Base-by-base conservation (phyloP, 108 stramenopile genomes). In the Pseudonitzschia multistriata region DNA sequence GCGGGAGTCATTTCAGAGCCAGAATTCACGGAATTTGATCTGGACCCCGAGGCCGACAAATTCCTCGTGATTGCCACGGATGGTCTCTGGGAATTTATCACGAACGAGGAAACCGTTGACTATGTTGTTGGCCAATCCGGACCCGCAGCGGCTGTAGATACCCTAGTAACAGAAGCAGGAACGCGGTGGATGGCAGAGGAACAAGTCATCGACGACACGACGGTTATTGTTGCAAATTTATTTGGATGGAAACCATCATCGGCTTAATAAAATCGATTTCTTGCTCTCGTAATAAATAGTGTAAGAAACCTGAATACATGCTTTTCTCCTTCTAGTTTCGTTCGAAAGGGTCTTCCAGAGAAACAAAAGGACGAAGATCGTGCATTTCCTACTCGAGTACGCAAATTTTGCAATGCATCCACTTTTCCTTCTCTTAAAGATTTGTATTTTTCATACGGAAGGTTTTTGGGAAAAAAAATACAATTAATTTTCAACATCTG, bases 201-300 rank as follows among this genome's bases (percentile, higher is more conserved):
- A 72, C 95, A 95, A 65, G 98, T 99, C 42, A 96, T 99, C 74
- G 98, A 99, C 69, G 98, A 99, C 84, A 99, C 97, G 21, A 99
- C 98, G 29, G 88, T 99, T 57, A 94, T 96, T 81, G 94, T 96
- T 62, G 98, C 98, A 40, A 96, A 94, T 72, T 63, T 99, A 33
- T 92, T 90, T 74, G 86, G 79, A 53, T 91, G 88, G 84, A 92
- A 84, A 75, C 64, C 83, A 59, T 45, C 3, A 56, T 21, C 11
- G 54, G 11, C 8, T 10, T 21, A 15, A n/a, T 11, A 25, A 27
- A 56, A 56, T 11, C 54, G 54, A 56, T n/a, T 56, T 27, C 11
- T 56, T 15, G 24, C 22, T 25, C 54, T 56, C 27, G 13, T 48
- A 17, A 48, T 48, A n/a, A n/a, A n/a, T n/a, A n/a, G n/a, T n/a